Evolutionary conservation across 1,284 basidiomycete species (phyloP).

Genomic region (Xanthoconium separans): DNA sequence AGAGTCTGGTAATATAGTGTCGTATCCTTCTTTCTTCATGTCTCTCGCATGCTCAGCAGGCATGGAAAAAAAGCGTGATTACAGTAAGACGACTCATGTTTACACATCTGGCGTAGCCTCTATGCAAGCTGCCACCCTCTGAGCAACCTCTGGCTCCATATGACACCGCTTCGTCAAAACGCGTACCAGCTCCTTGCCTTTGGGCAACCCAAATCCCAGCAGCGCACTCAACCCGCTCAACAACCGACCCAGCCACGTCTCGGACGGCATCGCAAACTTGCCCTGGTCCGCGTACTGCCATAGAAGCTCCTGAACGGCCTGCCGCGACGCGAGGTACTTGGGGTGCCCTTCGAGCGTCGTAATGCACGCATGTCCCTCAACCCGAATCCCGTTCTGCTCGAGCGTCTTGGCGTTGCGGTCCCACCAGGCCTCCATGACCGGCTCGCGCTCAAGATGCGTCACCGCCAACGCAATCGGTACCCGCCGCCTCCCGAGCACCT

Average conservation of each 20-base stretch:
- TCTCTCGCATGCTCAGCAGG: neutral
- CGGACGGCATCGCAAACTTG: slow-evolving; percentile 25
- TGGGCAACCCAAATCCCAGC: slow-evolving; percentile 15
- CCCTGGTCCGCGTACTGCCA: slow-evolving; percentile 19
- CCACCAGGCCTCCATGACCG: slow-evolving; percentile 27
- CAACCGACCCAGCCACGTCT: slow-evolving; percentile 22
- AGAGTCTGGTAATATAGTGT: slow-evolving; percentile 22
- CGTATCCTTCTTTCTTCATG: neutral
- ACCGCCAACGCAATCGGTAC: slow-evolving; percentile 37
- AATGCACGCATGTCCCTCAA: slow-evolving; percentile 25
- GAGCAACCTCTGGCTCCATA: slow-evolving; percentile 22
- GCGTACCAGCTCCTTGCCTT: slow-evolving; percentile 16
- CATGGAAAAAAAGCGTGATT: neutral
- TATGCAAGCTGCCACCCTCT: slow-evolving; percentile 25
- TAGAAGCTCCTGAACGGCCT: slow-evolving; percentile 19
- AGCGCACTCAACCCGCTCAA: slow-evolving; percentile 20
- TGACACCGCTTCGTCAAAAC: slow-evolving; percentile 27
- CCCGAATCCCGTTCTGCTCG: slow-evolving; percentile 14
- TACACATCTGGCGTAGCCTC: slow-evolving; percentile 11
- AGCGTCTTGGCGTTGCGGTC: slow-evolving; percentile 14
- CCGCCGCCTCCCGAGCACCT: slow-evolving; percentile 31
- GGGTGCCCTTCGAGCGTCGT: slow-evolving; percentile 22
- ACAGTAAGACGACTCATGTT: neutral
- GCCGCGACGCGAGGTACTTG: slow-evolving; percentile 25
- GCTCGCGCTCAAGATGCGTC: slow-evolving; percentile 36